Evolutionary conservation across 352 stramenopile species (phyloP).

Genomic region (Phytophthora idaei): DNA sequence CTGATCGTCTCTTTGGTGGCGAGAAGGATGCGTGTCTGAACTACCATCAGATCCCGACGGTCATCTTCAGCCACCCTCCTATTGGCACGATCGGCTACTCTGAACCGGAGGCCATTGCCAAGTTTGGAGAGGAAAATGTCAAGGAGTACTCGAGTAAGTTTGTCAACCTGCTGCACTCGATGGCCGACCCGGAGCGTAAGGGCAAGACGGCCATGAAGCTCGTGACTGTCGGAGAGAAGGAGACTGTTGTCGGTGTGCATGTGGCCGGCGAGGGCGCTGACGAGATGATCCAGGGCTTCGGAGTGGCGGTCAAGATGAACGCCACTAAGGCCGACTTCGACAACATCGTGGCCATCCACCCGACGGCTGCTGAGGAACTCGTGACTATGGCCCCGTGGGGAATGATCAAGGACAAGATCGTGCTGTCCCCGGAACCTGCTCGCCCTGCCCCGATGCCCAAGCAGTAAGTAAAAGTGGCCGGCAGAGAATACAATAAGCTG

Average conservation of each 20-base stretch:
- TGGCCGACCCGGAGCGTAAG: conserved; percentile 91
- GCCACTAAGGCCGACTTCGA: conserved; percentile 98
- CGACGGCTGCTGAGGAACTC: conserved; percentile 96
- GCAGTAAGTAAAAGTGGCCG: conserved; percentile 21
- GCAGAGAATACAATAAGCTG: no score
- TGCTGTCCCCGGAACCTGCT: conserved; percentile 49
- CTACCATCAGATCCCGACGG: conserved; percentile 96
- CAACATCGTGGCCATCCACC: conserved; percentile 95
- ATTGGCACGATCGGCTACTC: conserved; percentile 96
- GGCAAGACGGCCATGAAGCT: conserved; percentile 95
- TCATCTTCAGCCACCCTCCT: conserved; percentile 97
- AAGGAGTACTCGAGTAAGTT: conserved; percentile 97
- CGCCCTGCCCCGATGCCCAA: conserved; percentile 35
- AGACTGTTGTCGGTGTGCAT: conserved; percentile 96
- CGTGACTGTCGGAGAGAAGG: conserved; percentile 81
- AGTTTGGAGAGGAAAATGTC: conserved; percentile 94
- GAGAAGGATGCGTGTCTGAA: conserved; percentile 75
- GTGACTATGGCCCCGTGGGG: conserved; percentile 94
- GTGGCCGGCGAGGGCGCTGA: conserved; percentile 93
- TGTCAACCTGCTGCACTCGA: conserved; percentile 95
- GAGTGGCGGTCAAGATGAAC: conserved; percentile 97
- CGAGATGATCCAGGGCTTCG: conserved; percentile 99
- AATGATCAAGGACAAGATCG: conserved; percentile 82
- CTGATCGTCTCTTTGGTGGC: conserved; percentile 91
- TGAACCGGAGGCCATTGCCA: conserved; percentile 90